These are phyloP conservation scores for Ophiostoma angusticollis DNA, from an alignment of 2,329 filamentous ascomycete species.

Conservation along the genomic window DNA sequence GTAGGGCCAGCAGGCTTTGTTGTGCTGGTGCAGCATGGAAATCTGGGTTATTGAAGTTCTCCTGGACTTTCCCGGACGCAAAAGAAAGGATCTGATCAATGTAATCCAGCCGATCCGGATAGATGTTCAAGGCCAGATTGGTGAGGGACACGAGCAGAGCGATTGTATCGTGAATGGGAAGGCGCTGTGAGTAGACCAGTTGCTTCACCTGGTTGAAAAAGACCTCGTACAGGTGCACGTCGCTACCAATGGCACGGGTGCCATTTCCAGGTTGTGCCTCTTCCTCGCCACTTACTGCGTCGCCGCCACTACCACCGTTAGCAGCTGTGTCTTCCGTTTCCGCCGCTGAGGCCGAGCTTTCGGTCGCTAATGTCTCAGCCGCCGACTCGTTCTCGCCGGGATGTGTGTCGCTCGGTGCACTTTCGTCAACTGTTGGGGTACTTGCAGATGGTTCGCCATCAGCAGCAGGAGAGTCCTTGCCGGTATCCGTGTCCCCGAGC, in stretches of 20 bases:
- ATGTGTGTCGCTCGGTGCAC: slow-evolving; percentile 22
- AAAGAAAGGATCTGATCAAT: slow-evolving; percentile 89
- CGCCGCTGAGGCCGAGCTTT: slow-evolving; percentile 26
- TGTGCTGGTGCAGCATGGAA: slow-evolving; percentile 80
- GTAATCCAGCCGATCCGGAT: slow-evolving; percentile 84
- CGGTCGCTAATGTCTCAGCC: slow-evolving; percentile 19
- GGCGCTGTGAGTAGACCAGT: slow-evolving; percentile 76
- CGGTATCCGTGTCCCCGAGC: slow-evolving; percentile 32
- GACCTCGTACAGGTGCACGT: slow-evolving; percentile 87
- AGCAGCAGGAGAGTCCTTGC: slow-evolving; percentile 5
- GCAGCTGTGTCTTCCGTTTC: slow-evolving; percentile 35
- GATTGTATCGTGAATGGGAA: slow-evolving; percentile 90
- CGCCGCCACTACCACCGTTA: slow-evolving; percentile 28
- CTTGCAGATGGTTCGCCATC: slow-evolving; percentile 18
- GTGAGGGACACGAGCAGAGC: slow-evolving; percentile 85
- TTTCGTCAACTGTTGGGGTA: slow-evolving; percentile 17
- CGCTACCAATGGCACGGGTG: slow-evolving; percentile 45
- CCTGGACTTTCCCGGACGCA: slow-evolving; percentile 71
- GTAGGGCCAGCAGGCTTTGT: slow-evolving; percentile 73
- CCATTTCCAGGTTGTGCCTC: not conserved
- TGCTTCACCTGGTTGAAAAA: slow-evolving; percentile 96
- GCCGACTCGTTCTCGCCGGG: slow-evolving; percentile 23
- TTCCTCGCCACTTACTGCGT: slow-evolving; percentile 19
- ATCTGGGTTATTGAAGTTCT: slow-evolving; percentile 90
- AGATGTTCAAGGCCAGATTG: slow-evolving; percentile 91